Evolutionary conservation across 305 asterid genomes (phyloP).

Genomic region (Stenogyne calaminthoides): DNA sequence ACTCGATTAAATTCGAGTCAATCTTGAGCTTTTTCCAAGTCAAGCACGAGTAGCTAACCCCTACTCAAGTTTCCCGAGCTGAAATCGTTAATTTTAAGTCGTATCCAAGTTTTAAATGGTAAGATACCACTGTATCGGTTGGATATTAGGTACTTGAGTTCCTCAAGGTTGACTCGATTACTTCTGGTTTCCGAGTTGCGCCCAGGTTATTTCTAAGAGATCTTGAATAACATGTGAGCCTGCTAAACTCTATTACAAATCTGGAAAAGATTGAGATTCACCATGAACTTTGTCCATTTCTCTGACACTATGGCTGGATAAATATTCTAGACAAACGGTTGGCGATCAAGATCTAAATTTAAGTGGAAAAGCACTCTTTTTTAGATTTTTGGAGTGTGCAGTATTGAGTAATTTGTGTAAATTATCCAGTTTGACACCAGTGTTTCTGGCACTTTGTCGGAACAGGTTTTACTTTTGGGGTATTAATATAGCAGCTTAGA

Average conservation of each 20-base stretch:
- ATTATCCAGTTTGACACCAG: background rate
- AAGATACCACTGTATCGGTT: background rate
- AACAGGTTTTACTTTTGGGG: background rate
- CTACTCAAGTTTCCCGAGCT: background rate
- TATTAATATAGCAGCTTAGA: background rate
- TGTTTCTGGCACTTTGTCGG: background rate
- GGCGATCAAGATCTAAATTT: background rate
- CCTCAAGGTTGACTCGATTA: background rate
- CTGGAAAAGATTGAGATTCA: background rate
- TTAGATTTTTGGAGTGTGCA: no score
- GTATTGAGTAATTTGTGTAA: no score
- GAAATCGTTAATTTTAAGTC: background rate
- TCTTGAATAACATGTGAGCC: background rate
- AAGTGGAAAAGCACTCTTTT: background rate
- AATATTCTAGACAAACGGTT: background rate
- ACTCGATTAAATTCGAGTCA: no score
- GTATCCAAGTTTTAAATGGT: background rate
- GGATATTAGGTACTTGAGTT: background rate
- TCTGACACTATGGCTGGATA: background rate
- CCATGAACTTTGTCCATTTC: background rate
- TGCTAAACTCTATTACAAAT: background rate
- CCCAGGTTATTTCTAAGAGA: background rate
- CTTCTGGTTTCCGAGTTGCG: background rate
- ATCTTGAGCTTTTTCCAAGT: no score
- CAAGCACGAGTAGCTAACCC: no score